phyloP scores from a whole-genome alignment of 257 asterid species.

The Solanum lycopersicoides region DNA sequence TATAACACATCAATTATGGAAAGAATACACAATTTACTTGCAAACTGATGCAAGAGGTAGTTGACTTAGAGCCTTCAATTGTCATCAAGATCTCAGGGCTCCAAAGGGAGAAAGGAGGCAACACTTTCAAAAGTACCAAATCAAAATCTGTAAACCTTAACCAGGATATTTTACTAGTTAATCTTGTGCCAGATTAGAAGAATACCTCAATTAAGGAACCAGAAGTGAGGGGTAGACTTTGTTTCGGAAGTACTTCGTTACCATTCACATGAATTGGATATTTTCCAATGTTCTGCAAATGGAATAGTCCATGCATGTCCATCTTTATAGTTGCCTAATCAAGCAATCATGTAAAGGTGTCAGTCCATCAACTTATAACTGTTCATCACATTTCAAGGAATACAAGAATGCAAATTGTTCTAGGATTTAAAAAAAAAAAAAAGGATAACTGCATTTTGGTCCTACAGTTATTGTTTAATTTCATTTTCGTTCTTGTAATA shows the following conservation, averaged over 20 bases:
- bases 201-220: conserved; percentile 8
- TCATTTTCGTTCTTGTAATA: neutral
- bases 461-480: neutral
- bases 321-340: conserved; percentile 3
- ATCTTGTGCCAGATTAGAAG: neutral
- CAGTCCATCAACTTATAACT: neutral
- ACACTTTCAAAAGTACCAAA: neutral
- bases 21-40: neutral
- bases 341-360: neutral
- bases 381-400: neutral
- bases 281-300: conserved; percentile 2
- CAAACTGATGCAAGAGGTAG: neutral
- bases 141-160: neutral
- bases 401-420: neutral
- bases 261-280: conserved; percentile 1
- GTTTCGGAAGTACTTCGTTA: neutral
- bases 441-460: neutral
- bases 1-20: neutral
- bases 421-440: neutral
- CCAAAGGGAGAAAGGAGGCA: neutral
- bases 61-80: neutral
- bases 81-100: neutral
- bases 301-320: neutral
- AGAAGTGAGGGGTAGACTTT: neutral
- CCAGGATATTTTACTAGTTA: neutral